These are phyloP conservation scores for Cardamine occulta DNA, from an alignment of 345 rosid genomes.

Conservation along the genomic window DNA sequence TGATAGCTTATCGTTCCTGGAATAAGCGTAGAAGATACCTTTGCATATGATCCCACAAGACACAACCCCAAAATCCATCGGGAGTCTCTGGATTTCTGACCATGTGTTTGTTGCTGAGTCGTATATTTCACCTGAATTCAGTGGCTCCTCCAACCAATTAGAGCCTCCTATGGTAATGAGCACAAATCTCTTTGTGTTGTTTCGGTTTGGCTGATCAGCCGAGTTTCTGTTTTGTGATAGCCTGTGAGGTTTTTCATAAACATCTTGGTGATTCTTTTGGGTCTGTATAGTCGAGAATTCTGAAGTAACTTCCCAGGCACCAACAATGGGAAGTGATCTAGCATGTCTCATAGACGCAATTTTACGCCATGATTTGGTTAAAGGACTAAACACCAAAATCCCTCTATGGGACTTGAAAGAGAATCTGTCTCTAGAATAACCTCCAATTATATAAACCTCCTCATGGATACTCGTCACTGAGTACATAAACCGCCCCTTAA, in stretches of 20 bases:
- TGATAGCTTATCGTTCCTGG: slow-evolving; percentile 85
- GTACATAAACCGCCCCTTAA: slow-evolving; percentile 88
- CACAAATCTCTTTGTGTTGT: slow-evolving; percentile 60
- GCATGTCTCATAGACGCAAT: slow-evolving; percentile 80
- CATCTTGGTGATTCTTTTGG: slow-evolving; percentile 73
- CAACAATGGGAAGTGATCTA: slow-evolving; percentile 81
- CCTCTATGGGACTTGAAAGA: slow-evolving; percentile 86
- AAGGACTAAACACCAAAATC: slow-evolving; percentile 73
- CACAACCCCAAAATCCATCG: slow-evolving; percentile 72
- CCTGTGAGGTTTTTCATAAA: slow-evolving; percentile 95
- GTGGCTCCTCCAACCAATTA: slow-evolving; percentile 81
- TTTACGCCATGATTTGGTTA: slow-evolving; percentile 84
- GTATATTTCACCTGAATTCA: slow-evolving; percentile 94
- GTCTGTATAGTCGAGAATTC: slow-evolving; percentile 55
- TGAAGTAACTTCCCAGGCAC: slow-evolving; percentile 68
- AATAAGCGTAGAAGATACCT: slow-evolving; percentile 84
- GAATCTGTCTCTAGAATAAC: slow-evolving; percentile 82
- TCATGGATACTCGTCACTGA: slow-evolving; percentile 74
- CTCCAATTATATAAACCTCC: slow-evolving; percentile 83
- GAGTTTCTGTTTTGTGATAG: slow-evolving; percentile 68
- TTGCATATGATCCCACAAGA: slow-evolving; percentile 81
- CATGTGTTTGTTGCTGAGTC: slow-evolving; percentile 83
- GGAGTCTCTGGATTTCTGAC: slow-evolving; percentile 82
- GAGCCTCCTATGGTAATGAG: slow-evolving; percentile 80
- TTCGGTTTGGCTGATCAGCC: slow-evolving; percentile 53